Conservation (phyloP, 2,329 filamentous ascomycete genomes). For the Gaeumannomyces tritici region DNA sequence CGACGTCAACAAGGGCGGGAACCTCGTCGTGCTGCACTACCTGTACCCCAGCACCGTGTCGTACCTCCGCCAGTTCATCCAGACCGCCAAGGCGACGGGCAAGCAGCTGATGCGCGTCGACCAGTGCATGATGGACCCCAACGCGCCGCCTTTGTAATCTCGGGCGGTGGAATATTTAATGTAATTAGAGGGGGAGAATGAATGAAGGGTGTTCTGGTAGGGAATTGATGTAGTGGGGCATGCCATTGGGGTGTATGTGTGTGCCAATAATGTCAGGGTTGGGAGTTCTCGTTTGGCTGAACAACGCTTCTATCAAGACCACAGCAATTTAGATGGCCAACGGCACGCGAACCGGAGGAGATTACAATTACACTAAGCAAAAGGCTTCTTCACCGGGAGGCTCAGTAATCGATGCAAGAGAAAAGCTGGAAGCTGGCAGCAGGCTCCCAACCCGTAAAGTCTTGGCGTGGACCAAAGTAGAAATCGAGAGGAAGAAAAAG, state of each 20-base stretch:
- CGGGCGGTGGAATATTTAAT: not conserved
- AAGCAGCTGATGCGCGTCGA: conserved; percentile 36
- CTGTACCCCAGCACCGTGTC: conserved; percentile 53
- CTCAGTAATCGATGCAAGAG: too few species aligned
- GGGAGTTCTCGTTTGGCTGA: too few species aligned
- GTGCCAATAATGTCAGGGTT: too few species aligned
- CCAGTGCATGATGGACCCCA: conserved; percentile 25
- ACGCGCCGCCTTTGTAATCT: conserved; percentile 17
- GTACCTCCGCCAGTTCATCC: conserved; percentile 56
- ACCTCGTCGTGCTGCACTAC: conserved; percentile 61
- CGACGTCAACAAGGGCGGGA: conserved; percentile 52
- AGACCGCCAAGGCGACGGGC: conserved; percentile 51
- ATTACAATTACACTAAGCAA: too few species aligned
- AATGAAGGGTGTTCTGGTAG: too few species aligned
- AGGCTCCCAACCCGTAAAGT: too few species aligned
- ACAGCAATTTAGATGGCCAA: too few species aligned
- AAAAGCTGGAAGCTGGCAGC: too few species aligned
- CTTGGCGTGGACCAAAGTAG: not conserved
- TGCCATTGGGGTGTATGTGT: not conserved
- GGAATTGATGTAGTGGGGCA: not conserved
- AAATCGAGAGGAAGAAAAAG: not conserved
- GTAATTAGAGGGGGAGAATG: not conserved
- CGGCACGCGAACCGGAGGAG: too few species aligned
- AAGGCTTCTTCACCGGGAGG: too few species aligned
- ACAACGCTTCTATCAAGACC: too few species aligned